These are phyloP conservation scores for Quercus cerris DNA, from an alignment of 306 rosid genomes.

Conservation along the genomic window DNA sequence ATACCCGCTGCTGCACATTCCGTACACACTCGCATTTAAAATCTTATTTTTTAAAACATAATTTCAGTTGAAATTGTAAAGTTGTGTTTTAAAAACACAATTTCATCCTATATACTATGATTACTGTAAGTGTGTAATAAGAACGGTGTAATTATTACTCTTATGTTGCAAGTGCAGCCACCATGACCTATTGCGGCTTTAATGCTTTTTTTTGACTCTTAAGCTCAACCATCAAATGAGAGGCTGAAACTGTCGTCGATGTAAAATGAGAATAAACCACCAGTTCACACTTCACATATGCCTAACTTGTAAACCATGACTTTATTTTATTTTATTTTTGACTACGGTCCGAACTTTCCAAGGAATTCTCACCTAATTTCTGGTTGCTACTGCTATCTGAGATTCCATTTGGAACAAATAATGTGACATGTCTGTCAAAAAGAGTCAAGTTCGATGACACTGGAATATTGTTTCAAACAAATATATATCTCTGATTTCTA, in stretches of 20 bases:
- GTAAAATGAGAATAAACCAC: background rate
- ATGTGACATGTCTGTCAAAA: background rate
- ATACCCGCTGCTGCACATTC: too few relatives aligned
- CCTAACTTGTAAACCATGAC: background rate
- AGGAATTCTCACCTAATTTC: too few relatives aligned
- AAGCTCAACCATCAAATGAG: background rate
- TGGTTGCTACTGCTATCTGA: background rate
- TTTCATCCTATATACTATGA: too few relatives aligned
- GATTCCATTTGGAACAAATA: background rate
- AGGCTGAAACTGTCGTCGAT: too few relatives aligned
- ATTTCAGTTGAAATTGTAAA: too few relatives aligned
- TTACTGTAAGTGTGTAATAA: too few relatives aligned
- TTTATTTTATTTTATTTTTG: background rate
- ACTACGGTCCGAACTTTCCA: background rate
- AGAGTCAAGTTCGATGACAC: background rate
- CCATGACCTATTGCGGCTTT: too few relatives aligned
- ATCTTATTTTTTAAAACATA: too few relatives aligned
- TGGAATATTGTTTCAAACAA: background rate
- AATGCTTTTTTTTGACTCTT: background rate
- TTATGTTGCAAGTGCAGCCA: too few relatives aligned
- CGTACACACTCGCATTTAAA: too few relatives aligned
- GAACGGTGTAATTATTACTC: too few relatives aligned
- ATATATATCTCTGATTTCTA: background rate
- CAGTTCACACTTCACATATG: background rate
- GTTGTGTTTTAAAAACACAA: too few relatives aligned